These are phyloP conservation scores for Hamigera avellanea DNA, from an alignment of 495 filamentous ascomycete genomes.

Conservation along the genomic window DNA sequence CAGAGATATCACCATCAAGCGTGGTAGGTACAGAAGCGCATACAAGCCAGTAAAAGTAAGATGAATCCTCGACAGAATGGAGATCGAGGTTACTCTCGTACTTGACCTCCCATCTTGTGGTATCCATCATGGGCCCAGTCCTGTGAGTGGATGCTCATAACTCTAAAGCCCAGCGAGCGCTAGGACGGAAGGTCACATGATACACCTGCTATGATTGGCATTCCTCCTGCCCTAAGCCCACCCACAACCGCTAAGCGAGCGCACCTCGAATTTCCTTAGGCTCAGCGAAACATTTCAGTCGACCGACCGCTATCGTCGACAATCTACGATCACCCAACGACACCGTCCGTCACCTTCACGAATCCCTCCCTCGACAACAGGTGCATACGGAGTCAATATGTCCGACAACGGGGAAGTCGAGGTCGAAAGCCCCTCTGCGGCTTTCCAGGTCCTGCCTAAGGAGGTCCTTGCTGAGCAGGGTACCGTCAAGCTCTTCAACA, in stretches of 20 bases:
- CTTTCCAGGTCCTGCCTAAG: slow-evolving; percentile 80
- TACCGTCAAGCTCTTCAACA: slow-evolving; percentile 95
- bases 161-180: neutral
- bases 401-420: slow-evolving; percentile 94
- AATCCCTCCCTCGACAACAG: slow-evolving; percentile 33
- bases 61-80: too few species aligned
- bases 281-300: slow-evolving; percentile 19
- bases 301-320: slow-evolving; percentile 22
- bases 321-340: slow-evolving; percentile 27
- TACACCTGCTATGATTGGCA: slow-evolving; percentile 6
- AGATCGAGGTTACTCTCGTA: too few species aligned
- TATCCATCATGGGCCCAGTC: too few species aligned
- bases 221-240: slow-evolving; percentile 28
- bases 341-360: slow-evolving; percentile 30
- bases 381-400: slow-evolving; percentile 52
- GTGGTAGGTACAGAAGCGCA: too few species aligned
- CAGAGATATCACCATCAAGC: too few species aligned
- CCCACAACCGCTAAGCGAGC: slow-evolving; percentile 33
- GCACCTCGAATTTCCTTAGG: slow-evolving; percentile 28
- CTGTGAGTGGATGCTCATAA: too few species aligned
- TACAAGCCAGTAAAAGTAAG: too few species aligned
- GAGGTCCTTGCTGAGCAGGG: slow-evolving; percentile 85
- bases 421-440: slow-evolving; percentile 60
- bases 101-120: too few species aligned
- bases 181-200: slow-evolving; percentile 14